Evolutionary conservation across 2,329 filamentous ascomycete species (phyloP).

Genomic region (Penicillium sp.): DNA sequence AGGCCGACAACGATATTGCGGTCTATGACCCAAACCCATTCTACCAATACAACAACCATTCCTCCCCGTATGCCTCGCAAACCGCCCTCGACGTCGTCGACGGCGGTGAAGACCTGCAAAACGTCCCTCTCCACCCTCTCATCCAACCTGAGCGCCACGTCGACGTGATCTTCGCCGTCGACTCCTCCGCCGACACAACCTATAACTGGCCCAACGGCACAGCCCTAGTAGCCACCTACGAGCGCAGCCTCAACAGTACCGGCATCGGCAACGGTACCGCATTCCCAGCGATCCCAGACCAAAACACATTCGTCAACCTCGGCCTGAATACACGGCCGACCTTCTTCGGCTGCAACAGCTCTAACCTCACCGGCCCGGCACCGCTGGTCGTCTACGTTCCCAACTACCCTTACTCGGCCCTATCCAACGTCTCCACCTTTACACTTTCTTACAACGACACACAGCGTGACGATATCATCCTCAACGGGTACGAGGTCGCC

Average conservation of each 20-base stretch:
- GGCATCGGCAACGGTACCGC: conserved; percentile 69
- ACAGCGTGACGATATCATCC: conserved; percentile 78
- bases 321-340: conserved; percentile 75
- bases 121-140: conserved; percentile 78
- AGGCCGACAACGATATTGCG: conserved; percentile 73
- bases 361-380: conserved; percentile 62
- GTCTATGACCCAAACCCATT: conserved; percentile 79
- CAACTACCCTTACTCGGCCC: conserved; percentile 77
- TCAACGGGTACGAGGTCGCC: conserved; percentile 83
- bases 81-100: conserved; percentile 73
- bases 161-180: conserved; percentile 82
- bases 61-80: conserved; percentile 62
- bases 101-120: conserved; percentile 78
- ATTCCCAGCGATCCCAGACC: conserved; percentile 75
- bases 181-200: conserved; percentile 74
- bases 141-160: conserved; percentile 74
- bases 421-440: conserved; percentile 82
- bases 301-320: conserved; percentile 78
- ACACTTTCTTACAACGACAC: conserved; percentile 66
- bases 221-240: conserved; percentile 73
- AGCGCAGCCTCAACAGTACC: conserved; percentile 63
- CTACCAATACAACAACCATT: conserved; percentile 65
- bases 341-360: conserved; percentile 78
- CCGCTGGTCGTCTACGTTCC: conserved; percentile 88
- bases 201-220: conserved; percentile 79